Percentiles rank a stretch among this genome's conserved stretches.
Conservation (phyloP, 176 grass and related monocot genomes). For the Themeda triandra region DNA sequence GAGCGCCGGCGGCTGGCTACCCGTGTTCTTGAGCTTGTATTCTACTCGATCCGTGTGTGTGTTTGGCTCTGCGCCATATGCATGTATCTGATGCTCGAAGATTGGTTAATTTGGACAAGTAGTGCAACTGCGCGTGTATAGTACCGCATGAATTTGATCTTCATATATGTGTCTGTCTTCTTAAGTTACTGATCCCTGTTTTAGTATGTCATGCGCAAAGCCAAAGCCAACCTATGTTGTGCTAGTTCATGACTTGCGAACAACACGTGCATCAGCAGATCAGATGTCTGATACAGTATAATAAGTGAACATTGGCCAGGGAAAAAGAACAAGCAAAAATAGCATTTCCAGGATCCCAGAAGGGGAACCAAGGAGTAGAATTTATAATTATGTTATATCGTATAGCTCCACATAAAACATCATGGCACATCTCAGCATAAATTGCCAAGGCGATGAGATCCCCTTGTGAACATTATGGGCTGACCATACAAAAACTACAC, state of each 20-base stretch:
- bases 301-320: neutral
- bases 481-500: neutral
- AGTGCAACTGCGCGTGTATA: conserved; percentile 41
- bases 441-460: neutral
- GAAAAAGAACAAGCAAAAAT: neutral
- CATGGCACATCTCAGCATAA: neutral
- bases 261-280: neutral
- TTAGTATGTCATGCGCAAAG: neutral
- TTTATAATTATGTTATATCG: neutral
- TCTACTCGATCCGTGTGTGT: neutral
- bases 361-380: neutral
- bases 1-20: neutral
- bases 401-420: neutral
- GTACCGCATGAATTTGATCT: conserved; percentile 9
- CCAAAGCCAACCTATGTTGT: neutral
- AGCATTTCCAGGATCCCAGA: neutral
- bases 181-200: neutral
- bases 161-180: neutral
- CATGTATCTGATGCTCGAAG: conserved; percentile 23
- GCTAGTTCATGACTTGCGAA: neutral
- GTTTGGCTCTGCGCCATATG: neutral
- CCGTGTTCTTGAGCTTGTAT: conserved; percentile 3
- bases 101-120: conserved; percentile 28
- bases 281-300: neutral
- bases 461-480: neutral